Base-by-base conservation (phyloP, 805 yeast species). In the Scheffersomyces lignosus region DNA sequence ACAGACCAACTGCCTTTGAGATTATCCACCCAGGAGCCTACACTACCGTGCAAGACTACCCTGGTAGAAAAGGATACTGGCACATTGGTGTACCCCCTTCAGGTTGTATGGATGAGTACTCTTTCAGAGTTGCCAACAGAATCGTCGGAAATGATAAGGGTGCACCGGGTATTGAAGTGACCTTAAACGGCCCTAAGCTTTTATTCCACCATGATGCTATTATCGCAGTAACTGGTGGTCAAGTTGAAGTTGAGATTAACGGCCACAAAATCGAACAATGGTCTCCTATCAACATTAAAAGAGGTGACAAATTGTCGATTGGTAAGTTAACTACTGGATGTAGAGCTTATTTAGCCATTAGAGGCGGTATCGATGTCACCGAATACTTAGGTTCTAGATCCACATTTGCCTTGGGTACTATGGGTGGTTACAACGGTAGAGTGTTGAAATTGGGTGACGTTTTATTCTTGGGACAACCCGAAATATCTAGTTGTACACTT, bases 1-100 rank as follows among this genome's bases (percentile, higher is more conserved):
- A 90, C 68, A 66, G 70, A 34, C 90, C 97, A 3, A 75, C 78
- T 38, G 96, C 96, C 2, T 75, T 91, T 60, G 98, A 91, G 64
- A 76, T 91, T 27, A 60, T 83, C 22, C 65, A 79, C 29, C 64
- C 73, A 3, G 77, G 77, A 43, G 91, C 96, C 28, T 88, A 88
- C 64, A 91, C 98, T 25, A 87, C 96, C 3, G 91, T 91, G 33
- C 99, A 91, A 68, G 99, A 93, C 63, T 93, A 81, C 62, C 97
- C 98, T 2, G 99, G 99, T 52, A 82, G 99, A 70, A 71, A 72
- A 37, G 83, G 88, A n/a, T 73, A 73, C 60, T 86, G 95, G 95
- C 80, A 85, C 56, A 77, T 85, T 49, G 99, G 99, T 60, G 98
- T 91, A 38, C 99, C 99, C 17, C 98, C 98, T 5, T 87, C 96